Percentiles rank a stretch among this genome's conserved stretches.
These are phyloP conservation scores for Komagataella pastoris DNA, from an alignment of 805 yeast species.

Conservation along the genomic window DNA sequence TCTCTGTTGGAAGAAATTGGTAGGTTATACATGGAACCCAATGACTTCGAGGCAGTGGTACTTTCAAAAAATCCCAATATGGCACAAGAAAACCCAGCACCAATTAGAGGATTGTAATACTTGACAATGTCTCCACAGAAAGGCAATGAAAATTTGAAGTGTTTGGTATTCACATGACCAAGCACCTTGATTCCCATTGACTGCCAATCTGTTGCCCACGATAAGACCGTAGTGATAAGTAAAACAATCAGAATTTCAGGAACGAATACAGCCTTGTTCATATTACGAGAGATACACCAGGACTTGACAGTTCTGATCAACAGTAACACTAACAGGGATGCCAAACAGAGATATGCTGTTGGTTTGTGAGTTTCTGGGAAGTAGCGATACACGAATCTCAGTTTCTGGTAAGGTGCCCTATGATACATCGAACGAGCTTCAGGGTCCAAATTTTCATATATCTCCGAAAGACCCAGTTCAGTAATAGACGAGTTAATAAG, in stretches of 20 bases:
- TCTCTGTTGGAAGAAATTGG: constrained; percentile 83
- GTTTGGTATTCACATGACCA: constrained; percentile 48
- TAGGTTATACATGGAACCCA: constrained; percentile 60
- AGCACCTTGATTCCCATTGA: constrained; percentile 45
- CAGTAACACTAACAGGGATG: constrained; percentile 33
- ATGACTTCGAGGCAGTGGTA: constrained; percentile 81
- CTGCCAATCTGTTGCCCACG: constrained; percentile 29
- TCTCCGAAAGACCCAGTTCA: constrained; percentile 49
- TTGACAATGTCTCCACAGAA: constrained; percentile 29
- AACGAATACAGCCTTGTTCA: constrained; percentile 40
- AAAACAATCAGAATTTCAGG: constrained; percentile 86
- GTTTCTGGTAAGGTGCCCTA: constrained; percentile 62
- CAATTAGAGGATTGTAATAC: constrained; percentile 40
- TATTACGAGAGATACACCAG: constrained; percentile 16
- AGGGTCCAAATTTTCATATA: constrained; percentile 29
- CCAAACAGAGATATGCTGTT: constrained; percentile 48
- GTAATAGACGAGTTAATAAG: constrained; percentile 61
- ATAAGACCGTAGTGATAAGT: constrained; percentile 33
- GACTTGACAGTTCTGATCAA: constrained; percentile 28
- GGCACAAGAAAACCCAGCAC: constrained; percentile 68
- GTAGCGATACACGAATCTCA: constrained; percentile 40
- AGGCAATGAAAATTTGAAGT: constrained; percentile 44
- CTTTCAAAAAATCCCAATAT: constrained; percentile 87
- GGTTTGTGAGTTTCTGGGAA: constrained; percentile 33
- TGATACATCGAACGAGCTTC: constrained; percentile 24